A percentile compares a stretch with the other conserved stretches of the same genome.
phyloP scores from a whole-genome alignment of 495 filamentous ascomycete genomes.

The Neurospora sp. region DNA sequence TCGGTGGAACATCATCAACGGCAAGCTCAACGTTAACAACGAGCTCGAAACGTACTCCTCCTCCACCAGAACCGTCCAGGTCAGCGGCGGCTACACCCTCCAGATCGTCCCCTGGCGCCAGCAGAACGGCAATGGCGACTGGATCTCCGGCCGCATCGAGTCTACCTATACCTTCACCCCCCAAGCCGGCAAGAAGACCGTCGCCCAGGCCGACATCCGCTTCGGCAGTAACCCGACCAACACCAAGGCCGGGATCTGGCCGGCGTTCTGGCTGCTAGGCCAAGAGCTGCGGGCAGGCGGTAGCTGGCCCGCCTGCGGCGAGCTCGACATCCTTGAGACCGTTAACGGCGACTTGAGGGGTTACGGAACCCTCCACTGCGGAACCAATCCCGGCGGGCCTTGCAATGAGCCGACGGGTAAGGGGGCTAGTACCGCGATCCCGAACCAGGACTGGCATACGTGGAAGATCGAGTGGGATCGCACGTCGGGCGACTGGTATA shows the following conservation, averaged over 20 bases:
- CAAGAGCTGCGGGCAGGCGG: constrained; percentile 28
- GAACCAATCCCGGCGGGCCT: constrained; percentile 25
- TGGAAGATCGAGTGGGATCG: constrained; percentile 39
- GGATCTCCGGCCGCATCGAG: constrained; percentile 43
- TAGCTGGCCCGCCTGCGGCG: constrained; percentile 38
- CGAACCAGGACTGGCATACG: constrained; percentile 36
- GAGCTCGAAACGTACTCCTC: constrained; percentile 34
- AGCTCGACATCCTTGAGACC: constrained; percentile 42
- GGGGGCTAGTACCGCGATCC: constrained; percentile 19
- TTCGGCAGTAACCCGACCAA: constrained; percentile 27
- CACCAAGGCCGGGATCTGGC: constrained; percentile 43
- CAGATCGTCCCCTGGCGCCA: constrained; percentile 35
- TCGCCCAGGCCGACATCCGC: constrained; percentile 32
- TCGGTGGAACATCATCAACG: constrained; percentile 35
- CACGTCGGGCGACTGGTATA: constrained; percentile 23
- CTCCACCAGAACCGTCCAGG: constrained; percentile 27
- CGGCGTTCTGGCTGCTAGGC: constrained; percentile 45
- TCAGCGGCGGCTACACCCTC: constrained; percentile 32
- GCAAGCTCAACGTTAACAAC: constrained; percentile 29
- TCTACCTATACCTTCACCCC: constrained; percentile 35
- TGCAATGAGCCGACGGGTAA: constrained; percentile 39
- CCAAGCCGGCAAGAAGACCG: constrained; percentile 23
- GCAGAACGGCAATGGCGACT: constrained; percentile 17
- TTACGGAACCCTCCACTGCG: constrained; percentile 40
- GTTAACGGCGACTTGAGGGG: constrained; percentile 35